Percentiles rank a stretch among this genome's conserved stretches.
These are phyloP conservation scores for Metschnikowia sp. DNA, from an alignment of 805 yeast species.

Conservation along the genomic window DNA sequence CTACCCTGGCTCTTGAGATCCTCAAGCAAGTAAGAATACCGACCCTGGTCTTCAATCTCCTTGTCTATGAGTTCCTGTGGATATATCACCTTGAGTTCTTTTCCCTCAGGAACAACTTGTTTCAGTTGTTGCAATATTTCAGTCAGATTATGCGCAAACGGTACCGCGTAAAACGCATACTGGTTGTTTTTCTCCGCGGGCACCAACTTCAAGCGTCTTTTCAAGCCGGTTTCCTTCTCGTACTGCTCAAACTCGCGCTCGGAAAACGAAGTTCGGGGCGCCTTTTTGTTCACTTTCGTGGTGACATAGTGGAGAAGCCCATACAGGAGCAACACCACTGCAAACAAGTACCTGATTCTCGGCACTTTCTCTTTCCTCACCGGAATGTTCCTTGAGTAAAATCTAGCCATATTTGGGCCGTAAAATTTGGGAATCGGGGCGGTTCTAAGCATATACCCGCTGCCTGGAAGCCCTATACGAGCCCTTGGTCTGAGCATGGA, in stretches of 20 bases:
- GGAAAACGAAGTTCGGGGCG: conserved; percentile 38
- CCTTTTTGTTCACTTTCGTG: conserved; percentile 27
- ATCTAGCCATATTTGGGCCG: not conserved
- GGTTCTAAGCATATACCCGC: not conserved
- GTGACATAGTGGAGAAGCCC: conserved; percentile 32
- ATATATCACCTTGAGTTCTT: conserved; percentile 43
- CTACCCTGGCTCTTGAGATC: conserved; percentile 32
- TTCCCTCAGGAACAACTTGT: conserved; percentile 14
- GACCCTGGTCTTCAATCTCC: conserved; percentile 45
- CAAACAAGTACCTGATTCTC: conserved; percentile 34
- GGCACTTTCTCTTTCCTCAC: conserved; percentile 21
- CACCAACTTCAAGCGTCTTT: conserved; percentile 45
- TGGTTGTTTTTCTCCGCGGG: conserved; percentile 34
- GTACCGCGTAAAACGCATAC: conserved; percentile 41
- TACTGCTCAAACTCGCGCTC: conserved; percentile 49
- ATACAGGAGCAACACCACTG: conserved; percentile 32
- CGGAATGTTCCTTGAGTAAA: conserved; percentile 7
- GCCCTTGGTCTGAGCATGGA: not conserved
- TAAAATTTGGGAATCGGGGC: not conserved
- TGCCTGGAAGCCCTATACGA: not conserved
- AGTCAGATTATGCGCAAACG: conserved; percentile 25
- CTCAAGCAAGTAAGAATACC: conserved; percentile 51
- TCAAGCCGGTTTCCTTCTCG: conserved; percentile 50
- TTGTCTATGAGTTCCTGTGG: conserved; percentile 46
- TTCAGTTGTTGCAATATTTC: conserved; percentile 18